Conservation (phyloP, 2,329 filamentous ascomycete genomes). For the Penicillium sp. region DNA sequence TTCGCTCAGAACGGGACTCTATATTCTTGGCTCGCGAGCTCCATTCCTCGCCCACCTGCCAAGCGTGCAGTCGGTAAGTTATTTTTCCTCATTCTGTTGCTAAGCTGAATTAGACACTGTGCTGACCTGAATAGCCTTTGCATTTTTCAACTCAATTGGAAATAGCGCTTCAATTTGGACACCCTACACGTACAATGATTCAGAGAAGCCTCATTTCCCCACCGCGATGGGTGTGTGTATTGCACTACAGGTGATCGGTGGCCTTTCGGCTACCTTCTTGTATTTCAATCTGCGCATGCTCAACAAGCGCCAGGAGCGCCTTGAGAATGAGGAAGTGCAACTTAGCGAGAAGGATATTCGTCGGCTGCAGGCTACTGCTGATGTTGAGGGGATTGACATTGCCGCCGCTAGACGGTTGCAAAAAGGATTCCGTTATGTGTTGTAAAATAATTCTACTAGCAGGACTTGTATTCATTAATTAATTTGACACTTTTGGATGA, state of each 20-base stretch:
- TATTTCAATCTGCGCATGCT: constrained; percentile 43
- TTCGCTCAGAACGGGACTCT: constrained; percentile 45
- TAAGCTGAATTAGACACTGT: background rate
- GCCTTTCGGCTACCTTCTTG: constrained; percentile 37
- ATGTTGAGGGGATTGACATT: constrained; percentile 53
- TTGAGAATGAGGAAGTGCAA: constrained; percentile 50
- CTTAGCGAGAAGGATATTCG: constrained; percentile 50
- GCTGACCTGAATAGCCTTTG: constrained; percentile 40
- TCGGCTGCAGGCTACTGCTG: constrained; percentile 51
- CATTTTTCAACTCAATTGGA: constrained; percentile 56
- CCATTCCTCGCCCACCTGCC: constrained; percentile 53
- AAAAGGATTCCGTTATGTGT: constrained; percentile 56
- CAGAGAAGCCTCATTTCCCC: constrained; percentile 42
- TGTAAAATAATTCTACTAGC: constrained; percentile 27
- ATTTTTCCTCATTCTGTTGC: background rate
- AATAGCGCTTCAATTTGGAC: constrained; percentile 56
- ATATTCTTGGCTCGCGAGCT: constrained; percentile 48
- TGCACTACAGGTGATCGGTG: constrained; percentile 40
- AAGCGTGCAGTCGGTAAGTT: constrained; percentile 50
- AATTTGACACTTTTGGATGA: background rate
- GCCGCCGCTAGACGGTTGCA: constrained; percentile 52
- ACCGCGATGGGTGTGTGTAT: constrained; percentile 47
- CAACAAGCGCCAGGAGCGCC: constrained; percentile 51
- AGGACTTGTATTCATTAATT: background rate
- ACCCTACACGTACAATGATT: constrained; percentile 48